phyloP scores from a whole-genome alignment of 108 stramenopile species.

The Fistulifera solaris region DNA sequence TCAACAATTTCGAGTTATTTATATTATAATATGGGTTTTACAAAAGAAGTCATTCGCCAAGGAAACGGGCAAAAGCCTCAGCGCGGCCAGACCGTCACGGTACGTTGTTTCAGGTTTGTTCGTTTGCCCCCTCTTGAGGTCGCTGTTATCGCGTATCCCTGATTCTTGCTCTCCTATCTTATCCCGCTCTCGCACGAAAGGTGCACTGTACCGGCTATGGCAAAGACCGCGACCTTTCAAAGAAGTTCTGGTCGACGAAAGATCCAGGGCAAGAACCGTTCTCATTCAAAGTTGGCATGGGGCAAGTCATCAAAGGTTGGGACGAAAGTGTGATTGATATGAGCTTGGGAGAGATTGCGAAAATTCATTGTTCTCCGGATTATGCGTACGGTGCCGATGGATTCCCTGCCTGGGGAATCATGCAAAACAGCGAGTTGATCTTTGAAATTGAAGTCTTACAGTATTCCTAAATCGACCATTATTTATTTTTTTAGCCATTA shows the following conservation, averaged over 20 bases:
- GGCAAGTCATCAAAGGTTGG: conserved; percentile 79
- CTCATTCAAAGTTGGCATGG: conserved; percentile 66
- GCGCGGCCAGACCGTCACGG: conserved; percentile 70
- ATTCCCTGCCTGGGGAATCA: conserved; percentile 85
- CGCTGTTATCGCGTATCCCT: too few relatives aligned
- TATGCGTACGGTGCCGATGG: conserved; percentile 85
- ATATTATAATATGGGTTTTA: conserved; percentile 89
- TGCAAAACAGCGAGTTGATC: conserved; percentile 58
- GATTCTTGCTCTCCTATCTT: conserved; percentile 5
- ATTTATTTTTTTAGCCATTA: not conserved
- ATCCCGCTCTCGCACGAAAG: too few relatives aligned
- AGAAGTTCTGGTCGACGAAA: conserved; percentile 90
- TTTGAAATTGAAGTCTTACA: conserved; percentile 85
- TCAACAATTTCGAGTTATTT: too few relatives aligned
- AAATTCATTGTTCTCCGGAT: conserved; percentile 83
- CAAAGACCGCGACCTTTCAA: conserved; percentile 67
- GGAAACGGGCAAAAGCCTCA: conserved; percentile 58
- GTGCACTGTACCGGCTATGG: conserved; percentile 91
- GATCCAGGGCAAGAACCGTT: conserved; percentile 90
- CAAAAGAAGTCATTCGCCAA: conserved; percentile 52
- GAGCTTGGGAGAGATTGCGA: conserved; percentile 76
- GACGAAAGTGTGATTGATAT: conserved; percentile 79
- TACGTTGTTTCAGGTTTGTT: not conserved
- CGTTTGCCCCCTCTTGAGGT: too few relatives aligned
- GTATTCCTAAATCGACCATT: conserved; percentile 10